Base-by-base conservation (phyloP, 805 yeast species). In the Saccharomycopsis fodiens region DNA sequence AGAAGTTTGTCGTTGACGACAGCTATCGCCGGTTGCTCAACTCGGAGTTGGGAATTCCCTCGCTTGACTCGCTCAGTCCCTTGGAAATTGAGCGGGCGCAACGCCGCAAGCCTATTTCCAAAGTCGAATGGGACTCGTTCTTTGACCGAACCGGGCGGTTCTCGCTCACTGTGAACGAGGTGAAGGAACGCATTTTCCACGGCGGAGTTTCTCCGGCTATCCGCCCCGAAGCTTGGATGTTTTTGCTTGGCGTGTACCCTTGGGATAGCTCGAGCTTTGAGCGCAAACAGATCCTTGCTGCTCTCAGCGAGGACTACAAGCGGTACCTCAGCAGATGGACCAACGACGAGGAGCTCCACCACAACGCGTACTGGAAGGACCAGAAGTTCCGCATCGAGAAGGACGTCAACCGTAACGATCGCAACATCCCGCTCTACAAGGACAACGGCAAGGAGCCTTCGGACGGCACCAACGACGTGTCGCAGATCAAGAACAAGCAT, bases 321-420 rank as follows among this genome's bases (percentile, higher is more conserved):
- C 66, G 71, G 7, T 70, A 71, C 42, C 77, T 82, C 55, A 82
- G 86, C 56, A 63, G 72, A 32, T 74, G 80, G 68, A 87, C 96
- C 96, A 68, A 72, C 4, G 67, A 72, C 16, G 67, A 71, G 35
- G 76, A 72, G 49, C 65, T 69, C 40, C 69, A 79, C 48, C 54
- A 61, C 15, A 79, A 76, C 57, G 82, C 75, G 30, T 86, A 78
- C 59, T 91, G 95, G 91, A 74, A 75, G 53, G 97, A 93, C 63
- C 97, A 93, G 61, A 79, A 82, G 51, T 77, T 78, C 48, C 73
- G 97, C 49, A 91, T 93, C 53, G 95, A 89, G 55, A 93, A 93
- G 61, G 98, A 93, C 64, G 84, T 93, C 17, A 85, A 82, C 54
- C 72, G 98, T 54, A 91, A 96, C 6, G 98, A 91, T 63, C 73